Percentiles rank a stretch among this genome's conserved stretches.
Evolutionary conservation across 805 yeast genomes (phyloP).

Genomic region (Teunomyces pallodes): DNA sequence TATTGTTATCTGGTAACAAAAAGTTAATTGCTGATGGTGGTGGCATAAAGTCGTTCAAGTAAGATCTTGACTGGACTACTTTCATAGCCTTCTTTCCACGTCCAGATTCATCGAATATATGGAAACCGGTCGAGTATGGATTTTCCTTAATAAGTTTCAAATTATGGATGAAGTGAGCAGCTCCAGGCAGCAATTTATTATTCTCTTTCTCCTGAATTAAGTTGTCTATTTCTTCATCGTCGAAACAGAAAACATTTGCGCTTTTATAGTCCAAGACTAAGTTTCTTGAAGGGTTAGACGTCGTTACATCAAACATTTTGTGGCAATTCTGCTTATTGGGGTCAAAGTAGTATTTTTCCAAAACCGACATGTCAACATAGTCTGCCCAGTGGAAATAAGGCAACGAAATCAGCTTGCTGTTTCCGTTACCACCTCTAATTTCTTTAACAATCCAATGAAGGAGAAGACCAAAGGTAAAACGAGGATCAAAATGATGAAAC

Average conservation of each 20-base stretch:
- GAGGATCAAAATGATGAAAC: constrained; percentile 24
- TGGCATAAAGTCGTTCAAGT: constrained; percentile 41
- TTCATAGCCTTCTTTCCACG: constrained; percentile 27
- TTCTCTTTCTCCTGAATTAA: background rate
- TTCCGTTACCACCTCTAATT: background rate
- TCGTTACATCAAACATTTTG: constrained; percentile 15
- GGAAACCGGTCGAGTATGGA: constrained; percentile 33
- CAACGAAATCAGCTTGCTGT: constrained; percentile 9
- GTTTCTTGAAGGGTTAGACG: constrained; percentile 9
- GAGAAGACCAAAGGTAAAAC: constrained; percentile 25
- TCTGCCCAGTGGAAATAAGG: constrained; percentile 36
- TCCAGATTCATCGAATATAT: constrained; percentile 33
- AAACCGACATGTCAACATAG: constrained; percentile 22
- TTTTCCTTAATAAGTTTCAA: constrained; percentile 6
- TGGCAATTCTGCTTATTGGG: constrained; percentile 17
- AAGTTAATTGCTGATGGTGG: constrained; percentile 33
- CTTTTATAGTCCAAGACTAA: constrained; percentile 11
- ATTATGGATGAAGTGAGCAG: background rate
- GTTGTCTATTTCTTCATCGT: constrained; percentile 20
- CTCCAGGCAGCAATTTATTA: background rate
- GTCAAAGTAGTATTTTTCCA: constrained; percentile 15
- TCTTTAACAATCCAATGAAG: constrained; percentile 5
- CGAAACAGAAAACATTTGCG: constrained; percentile 21
- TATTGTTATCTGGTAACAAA: constrained; percentile 21
- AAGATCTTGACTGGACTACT: constrained; percentile 35